A percentile compares a stretch with the other conserved stretches of the same genome.
phyloP scores from a whole-genome alignment of 2,329 filamentous ascomycete genomes.

The Aurifilum marmelostoma region DNA sequence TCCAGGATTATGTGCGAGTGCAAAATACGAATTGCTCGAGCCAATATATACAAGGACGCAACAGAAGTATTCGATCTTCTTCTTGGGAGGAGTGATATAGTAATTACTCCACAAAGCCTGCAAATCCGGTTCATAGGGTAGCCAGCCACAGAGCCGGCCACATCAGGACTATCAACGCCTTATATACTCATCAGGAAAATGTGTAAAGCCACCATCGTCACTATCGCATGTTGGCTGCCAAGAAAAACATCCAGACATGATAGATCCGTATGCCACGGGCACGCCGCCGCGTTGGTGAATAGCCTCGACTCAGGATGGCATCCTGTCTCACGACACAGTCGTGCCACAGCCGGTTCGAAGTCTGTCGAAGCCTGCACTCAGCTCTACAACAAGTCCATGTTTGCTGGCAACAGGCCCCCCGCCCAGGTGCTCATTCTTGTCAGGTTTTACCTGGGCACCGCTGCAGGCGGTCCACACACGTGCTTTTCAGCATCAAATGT shows the following conservation, averaged over 20 bases:
- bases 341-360: background rate
- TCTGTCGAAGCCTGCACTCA: background rate
- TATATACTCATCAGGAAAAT: background rate
- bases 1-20: background rate
- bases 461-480: conserved; percentile 1
- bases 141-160: background rate
- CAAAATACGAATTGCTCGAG: background rate
- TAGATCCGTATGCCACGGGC: background rate
- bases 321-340: background rate
- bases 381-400: background rate
- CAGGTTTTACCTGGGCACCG: background rate
- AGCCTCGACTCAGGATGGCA: background rate
- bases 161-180: background rate
- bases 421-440: background rate
- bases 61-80: background rate
- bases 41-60: background rate
- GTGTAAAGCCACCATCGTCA: background rate
- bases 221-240: background rate
- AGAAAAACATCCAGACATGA: background rate
- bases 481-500: background rate
- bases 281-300: background rate
- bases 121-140: background rate
- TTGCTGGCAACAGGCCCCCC: background rate
- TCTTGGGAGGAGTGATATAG: too few species aligned
- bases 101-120: background rate